Evolutionary conservation across 345 rosid species (phyloP).

Genomic region (Dipteronia sinensis): DNA sequence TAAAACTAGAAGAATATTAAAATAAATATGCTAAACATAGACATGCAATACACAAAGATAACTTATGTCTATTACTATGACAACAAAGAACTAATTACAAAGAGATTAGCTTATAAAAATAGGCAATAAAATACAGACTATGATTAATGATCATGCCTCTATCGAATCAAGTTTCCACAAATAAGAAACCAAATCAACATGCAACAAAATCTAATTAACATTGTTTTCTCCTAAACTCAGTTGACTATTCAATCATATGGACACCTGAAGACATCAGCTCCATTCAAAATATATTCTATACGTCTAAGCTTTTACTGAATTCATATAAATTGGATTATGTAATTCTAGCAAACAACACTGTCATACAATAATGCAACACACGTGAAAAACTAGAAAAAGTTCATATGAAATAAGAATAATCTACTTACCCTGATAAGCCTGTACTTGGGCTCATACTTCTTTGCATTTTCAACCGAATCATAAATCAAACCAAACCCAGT

Average conservation of each 20-base stretch:
- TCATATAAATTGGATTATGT: not conserved
- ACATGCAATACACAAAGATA: too few relatives aligned
- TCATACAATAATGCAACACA: not conserved
- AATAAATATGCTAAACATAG: too few relatives aligned
- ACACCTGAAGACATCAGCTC: not conserved
- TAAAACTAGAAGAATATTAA: too few relatives aligned
- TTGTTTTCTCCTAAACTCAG: not conserved
- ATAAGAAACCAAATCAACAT: too few relatives aligned
- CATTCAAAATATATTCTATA: too few relatives aligned
- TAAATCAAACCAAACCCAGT: constrained; percentile 97
- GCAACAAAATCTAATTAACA: not conserved
- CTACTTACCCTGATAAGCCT: constrained; percentile 91
- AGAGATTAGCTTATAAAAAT: too few relatives aligned
- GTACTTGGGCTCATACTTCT: constrained; percentile 96
- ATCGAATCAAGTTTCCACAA: not conserved
- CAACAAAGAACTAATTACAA: too few relatives aligned
- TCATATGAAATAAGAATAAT: not conserved
- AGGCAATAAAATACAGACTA: too few relatives aligned
- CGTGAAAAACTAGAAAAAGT: not conserved
- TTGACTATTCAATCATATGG: too few relatives aligned
- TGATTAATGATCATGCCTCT: too few relatives aligned
- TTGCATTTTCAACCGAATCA: constrained; percentile 82
- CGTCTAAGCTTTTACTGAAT: not conserved
- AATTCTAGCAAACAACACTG: not conserved
- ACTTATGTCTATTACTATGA: too few relatives aligned